Evolutionary conservation across 176 grass and related monocot genomes (phyloP), one percentile per base, ranked within the genome.

Genomic region (Ananas comosus): DNA sequence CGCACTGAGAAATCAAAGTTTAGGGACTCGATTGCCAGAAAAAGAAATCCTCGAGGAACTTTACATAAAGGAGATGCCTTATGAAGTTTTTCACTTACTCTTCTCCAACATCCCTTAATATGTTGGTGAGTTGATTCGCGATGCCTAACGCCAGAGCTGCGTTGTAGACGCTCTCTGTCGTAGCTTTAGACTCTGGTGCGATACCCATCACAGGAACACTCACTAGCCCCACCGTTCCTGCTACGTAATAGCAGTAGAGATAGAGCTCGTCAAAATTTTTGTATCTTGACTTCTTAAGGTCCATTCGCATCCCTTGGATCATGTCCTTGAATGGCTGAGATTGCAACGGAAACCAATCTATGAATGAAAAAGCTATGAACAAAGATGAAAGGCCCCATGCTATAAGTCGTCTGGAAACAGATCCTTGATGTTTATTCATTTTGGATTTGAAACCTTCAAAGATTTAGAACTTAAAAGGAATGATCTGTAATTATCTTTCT

Each of bases 221-320:
- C 94, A 97, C 92, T 7, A 97, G 73, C 19, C 89, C 94, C 1
- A 97, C 94, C 0, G 86, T 97, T 16, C 94, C 89, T 24, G 89
- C 94, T 12, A 92, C 94, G 71, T 90, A 92, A 76, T 97, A 97
- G 76, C 94, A 97, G 74, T 97, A 97, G 18, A 97, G 86, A 78
- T 92, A 97, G 13, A 97, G 82, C 74, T 92, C 89, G 59, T 97
- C 89, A 71, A 92, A 97, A 64, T 72, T 97, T 48, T 86, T 48
- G 82, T 97, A 97, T 72, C 86, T 77, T 0, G 84, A 82, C 79
- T 83, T 86, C 1, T 6, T 57, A 2, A 97, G 75, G 74, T 97
- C 94, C 86, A 97, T 74, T 18, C 94, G 79, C 94, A 97, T 97
- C 5, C 94, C 94, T 74, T 92, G 59, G 25, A 97, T 92, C 94